Evolutionary conservation across 2,329 filamentous ascomycete genomes (phyloP), one percentile per base, ranked within the genome.

Genomic region (Penicillium sp.): DNA sequence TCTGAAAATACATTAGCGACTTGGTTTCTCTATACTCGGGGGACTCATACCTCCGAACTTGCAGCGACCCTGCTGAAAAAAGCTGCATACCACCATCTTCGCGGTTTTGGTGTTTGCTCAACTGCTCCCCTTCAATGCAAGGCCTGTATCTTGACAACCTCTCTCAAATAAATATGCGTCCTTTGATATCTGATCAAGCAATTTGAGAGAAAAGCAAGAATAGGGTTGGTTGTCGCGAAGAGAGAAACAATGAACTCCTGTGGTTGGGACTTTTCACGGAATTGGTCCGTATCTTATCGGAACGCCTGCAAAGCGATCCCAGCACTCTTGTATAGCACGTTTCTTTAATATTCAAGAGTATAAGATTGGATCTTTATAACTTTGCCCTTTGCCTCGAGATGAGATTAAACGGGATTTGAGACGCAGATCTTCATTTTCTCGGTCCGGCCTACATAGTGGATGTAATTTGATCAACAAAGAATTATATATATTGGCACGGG

Each of bases 1-100:
- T 84, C 85, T 87, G 59, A 19, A 15, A 40, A 38, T n/a, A 7
- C 1, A 6, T 51, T 40, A 47, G 31, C 9, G 19, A 16, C 13
- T 23, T 10, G 19, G 25, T 48, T 47, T 50, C 34, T 44, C 38
- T 19, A 23, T 48, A 31, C 48, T 44, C 55, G 16, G 56, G 43
- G 9, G 44, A 8, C n/a, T 53, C 79, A 62, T 77, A 87, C 86
- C 78, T 75, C 87, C 87, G 69, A 82, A 85, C 67, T 77, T 84
- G 78, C 88, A 91, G 60, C 79, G 79, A 43, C 87, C 87, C 70
- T 86, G 81, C 69, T 82, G 81, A 68, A 80, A 91, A 71, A 84
- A 90, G 61, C 74, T 81, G 78, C 88, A 91, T 55, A 88, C 65
- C 13, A 69, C 69, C 77, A 79, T 79, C 19, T 51, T 70, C 55